Base-by-base conservation (phyloP, 331 rosid species). In the Phaseolus coccineus region DNA sequence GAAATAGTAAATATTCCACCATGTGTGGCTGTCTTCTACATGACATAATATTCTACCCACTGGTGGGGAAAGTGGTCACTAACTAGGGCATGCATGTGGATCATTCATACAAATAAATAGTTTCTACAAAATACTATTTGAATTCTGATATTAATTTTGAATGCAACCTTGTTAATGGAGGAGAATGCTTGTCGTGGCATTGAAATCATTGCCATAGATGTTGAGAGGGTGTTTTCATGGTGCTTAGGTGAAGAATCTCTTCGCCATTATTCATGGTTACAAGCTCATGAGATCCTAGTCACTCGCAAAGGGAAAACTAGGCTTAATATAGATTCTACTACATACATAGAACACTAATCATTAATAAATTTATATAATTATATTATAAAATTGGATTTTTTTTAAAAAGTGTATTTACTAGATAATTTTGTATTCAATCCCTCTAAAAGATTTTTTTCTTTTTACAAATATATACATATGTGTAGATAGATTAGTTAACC, bases 21-120 rank as follows among this genome's bases (percentile, higher is more conserved):
- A 37, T 66, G n/a, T 66, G 51, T 66, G 30, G 71, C 42, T 66
- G 52, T 66, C 52, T 66, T 61, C n/a, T 64, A 65, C 70, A 64
- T 37, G 50, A 8, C 16, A 37, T 35, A 33, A 65, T 39, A n/a
- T 64, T 19, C 51, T 37, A 65, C 51, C 71, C 51, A 37, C 69
- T 16, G 24, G 14, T 61, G 68, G 40, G 19, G 67, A 28, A 61
- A 31, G 14, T 35, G 69, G 47, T 35, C 14, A 63, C 46, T 35
- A 64, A 12, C 4, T 4, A 30, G 22, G 13, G 37, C 39, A 58
- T 28, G 65, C 47, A 35, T 28, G 66, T 28, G 67, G 67, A 61
- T 4, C 68, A 61, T 30, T 15, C 15, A 31, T 61, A 5, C 10
- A 33, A 42, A 7, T 1, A 15, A 42, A 42, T 42, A 1, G 13